Conservation (phyloP, 1,284 basidiomycete species). For the Hypsizygus ulmarius region DNA sequence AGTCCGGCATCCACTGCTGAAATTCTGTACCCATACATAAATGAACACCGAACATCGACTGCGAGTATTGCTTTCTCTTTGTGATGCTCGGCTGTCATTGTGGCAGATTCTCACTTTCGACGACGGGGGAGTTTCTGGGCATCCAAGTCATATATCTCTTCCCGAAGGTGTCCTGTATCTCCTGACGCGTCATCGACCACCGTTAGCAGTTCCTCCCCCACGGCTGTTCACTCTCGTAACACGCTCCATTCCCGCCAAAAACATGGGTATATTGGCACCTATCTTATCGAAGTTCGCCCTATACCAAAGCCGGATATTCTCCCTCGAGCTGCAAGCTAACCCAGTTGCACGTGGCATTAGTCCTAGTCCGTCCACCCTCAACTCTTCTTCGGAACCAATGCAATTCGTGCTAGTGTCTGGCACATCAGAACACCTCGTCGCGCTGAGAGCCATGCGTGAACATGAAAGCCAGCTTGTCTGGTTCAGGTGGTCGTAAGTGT, state of each 20-base stretch:
- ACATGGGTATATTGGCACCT: slow-evolving; percentile 50
- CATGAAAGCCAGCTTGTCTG: slow-evolving; percentile 83
- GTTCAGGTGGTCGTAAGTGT: slow-evolving; percentile 87
- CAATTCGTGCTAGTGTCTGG: slow-evolving; percentile 54
- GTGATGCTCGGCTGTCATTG: background rate
- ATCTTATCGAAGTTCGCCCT: slow-evolving; percentile 46
- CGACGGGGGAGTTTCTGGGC: slow-evolving; percentile 72
- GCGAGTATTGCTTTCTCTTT: slow-evolving; percentile 40
- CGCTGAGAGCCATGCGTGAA: slow-evolving; percentile 68
- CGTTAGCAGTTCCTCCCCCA: slow-evolving; percentile 31
- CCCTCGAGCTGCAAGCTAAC: slow-evolving; percentile 20
- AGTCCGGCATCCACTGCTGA: slow-evolving; percentile 56
- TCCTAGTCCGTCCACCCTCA: background rate
- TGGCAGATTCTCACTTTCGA: slow-evolving; percentile 91
- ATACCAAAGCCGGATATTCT: slow-evolving; percentile 20
- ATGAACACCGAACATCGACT: slow-evolving; percentile 57
- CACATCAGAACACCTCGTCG: slow-evolving; percentile 51
- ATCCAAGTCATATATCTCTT: slow-evolving; percentile 88
- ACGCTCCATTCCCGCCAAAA: slow-evolving; percentile 59
- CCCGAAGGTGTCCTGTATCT: slow-evolving; percentile 52
- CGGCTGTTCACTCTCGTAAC: slow-evolving; percentile 59
- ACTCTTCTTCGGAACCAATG: background rate
- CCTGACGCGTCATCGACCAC: slow-evolving; percentile 26
- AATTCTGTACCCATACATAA: slow-evolving; percentile 59
- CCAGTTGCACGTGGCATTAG: background rate